Evolutionary conservation across 1,139 yeast species (phyloP), one percentile per base, ranked within the genome.

Genomic region (Suhomyces anneliseae): DNA sequence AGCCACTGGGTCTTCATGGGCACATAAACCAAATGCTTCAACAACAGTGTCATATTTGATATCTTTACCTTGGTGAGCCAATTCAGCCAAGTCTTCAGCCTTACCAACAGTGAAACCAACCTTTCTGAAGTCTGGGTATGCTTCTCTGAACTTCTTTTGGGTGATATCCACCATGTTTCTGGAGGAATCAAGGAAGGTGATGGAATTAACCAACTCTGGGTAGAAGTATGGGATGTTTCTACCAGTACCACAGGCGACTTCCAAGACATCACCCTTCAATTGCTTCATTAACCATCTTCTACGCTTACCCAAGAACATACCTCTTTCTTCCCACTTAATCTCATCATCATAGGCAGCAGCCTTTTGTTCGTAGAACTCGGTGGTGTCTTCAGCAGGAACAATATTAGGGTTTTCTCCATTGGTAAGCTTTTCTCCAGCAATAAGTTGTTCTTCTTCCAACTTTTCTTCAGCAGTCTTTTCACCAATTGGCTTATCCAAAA

Each of bases 211-310:
- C 27, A 72, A 64, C 2, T 78, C 76, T 27, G 85, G 79, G 46
- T 83, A 76, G 55, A 90, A 70, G 62, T 86, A 90, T 41, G 87
- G 83, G 50, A 92, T 78, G 61, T 93, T 93, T 64, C 99, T 79
- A 5, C 99, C 99, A 0, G 99, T 93, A 47, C 99, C 99, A 62
- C 96, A 89, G 0, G 97, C 87, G 14, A 92, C 93, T 66, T 95
- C 99, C 50, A 93, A 71, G 1, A 90, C 97, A 62, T 90, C 97
- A 29, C 98, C 98, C 50, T 73, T 68, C 43, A 87, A 79, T 52
- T 89, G 87, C 42, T 76, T 79, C 90, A 88, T 87, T 42, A 90
- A 70, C 88, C 95, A 87, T 57, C 83, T 82, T 58, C 99, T 80
- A 68, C 90, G 82, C 55, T 80, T 77, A 38, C 96, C 95, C 79